Conservation (phyloP, 2,329 filamentous ascomycete genomes). For the Penicillium sp. region DNA sequence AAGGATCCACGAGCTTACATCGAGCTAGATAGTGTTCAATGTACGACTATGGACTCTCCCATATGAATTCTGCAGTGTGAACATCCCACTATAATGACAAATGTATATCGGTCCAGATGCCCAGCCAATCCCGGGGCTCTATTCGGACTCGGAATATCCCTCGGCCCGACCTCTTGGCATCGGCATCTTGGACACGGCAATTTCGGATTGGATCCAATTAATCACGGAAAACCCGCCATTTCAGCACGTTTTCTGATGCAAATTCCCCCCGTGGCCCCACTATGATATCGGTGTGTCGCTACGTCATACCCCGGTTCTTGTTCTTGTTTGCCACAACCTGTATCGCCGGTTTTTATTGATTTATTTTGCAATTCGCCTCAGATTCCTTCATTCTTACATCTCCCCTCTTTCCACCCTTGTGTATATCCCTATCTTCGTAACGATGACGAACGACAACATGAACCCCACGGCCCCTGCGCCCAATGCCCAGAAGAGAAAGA, state of each 20-base stretch:
- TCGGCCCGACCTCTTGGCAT: not conserved
- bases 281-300: constrained; percentile 12
- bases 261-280: constrained; percentile 7
- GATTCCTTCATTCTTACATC: not conserved
- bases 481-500: constrained; percentile 39
- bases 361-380: not conserved
- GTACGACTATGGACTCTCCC: too few species aligned
- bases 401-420: not conserved
- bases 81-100: too few species aligned
- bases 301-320: constrained; percentile 18
- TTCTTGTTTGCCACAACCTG: constrained; percentile 12
- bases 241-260: not conserved
- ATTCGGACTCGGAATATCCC: constrained; percentile 6
- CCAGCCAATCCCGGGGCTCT: constrained; percentile 5
- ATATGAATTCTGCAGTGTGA: not conserved
- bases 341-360: not conserved
- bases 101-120: not conserved
- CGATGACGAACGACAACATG: constrained; percentile 16
- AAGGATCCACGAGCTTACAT: constrained; percentile 74
- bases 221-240: not conserved
- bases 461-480: constrained; percentile 6
- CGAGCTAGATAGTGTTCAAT: constrained; percentile 22
- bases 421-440: not conserved
- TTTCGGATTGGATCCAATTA: not conserved
- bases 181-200: constrained; percentile 2